Conservation (phyloP, 1,284 basidiomycete species). For the Rhodofomes roseus region DNA sequence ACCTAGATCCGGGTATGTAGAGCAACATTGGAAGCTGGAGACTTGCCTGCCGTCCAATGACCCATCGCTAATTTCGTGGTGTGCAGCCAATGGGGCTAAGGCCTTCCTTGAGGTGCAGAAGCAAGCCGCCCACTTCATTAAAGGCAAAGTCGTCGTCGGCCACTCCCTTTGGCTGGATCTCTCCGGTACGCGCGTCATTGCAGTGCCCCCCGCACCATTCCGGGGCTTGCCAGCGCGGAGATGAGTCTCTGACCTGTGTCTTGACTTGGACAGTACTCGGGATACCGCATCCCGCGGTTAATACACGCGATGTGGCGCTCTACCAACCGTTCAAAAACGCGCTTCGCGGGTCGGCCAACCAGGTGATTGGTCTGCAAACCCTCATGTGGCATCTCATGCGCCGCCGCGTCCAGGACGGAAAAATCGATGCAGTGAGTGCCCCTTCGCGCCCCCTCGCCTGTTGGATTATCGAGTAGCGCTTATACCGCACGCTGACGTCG, state of each 20-base stretch:
- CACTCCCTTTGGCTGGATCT: constrained; percentile 77
- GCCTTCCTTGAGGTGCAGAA: constrained; percentile 61
- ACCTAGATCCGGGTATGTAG: constrained; percentile 36
- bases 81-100: constrained; percentile 42
- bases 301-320: constrained; percentile 76
- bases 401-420: constrained; percentile 65
- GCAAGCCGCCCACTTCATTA: constrained; percentile 56
- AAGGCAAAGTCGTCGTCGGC: constrained; percentile 67
- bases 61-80: not conserved
- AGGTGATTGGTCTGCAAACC: constrained; percentile 68
- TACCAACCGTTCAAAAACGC: constrained; percentile 77
- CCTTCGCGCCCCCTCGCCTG: constrained; percentile 24
- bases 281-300: constrained; percentile 75
- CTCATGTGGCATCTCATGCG: constrained; percentile 78
- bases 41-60: not conserved
- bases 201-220: not conserved
- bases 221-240: not conserved
- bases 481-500: not conserved
- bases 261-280: constrained; percentile 54
- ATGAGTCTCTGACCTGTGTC: not conserved
- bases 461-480: not conserved
- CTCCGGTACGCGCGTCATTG: constrained; percentile 45
- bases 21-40: not conserved
- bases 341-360: constrained; percentile 54
- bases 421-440: constrained; percentile 55